These are phyloP conservation scores for Nasturtium officinale DNA, from an alignment of 345 rosid genomes.

Conservation along the genomic window DNA sequence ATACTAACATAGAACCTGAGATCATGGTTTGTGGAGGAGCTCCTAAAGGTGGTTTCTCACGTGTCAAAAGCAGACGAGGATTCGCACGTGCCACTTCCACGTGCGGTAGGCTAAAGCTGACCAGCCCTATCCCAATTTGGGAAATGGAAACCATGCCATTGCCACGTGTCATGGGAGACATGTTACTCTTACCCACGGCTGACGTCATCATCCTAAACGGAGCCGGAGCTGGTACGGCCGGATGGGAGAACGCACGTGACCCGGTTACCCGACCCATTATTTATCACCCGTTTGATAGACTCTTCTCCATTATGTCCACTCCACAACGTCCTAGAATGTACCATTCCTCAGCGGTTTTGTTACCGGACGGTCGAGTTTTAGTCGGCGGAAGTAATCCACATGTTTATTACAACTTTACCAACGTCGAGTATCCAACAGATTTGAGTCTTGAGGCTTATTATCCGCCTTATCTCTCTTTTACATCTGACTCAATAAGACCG, in stretches of 20 bases:
- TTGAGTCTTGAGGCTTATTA: slow-evolving; percentile 72
- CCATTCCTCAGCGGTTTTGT: slow-evolving; percentile 70
- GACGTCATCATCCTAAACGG: slow-evolving; percentile 76
- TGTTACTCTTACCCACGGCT: slow-evolving; percentile 74
- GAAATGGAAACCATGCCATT: slow-evolving; percentile 74
- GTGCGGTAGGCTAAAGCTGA: slow-evolving; percentile 68
- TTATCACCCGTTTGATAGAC: slow-evolving; percentile 47
- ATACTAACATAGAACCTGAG: slow-evolving; percentile 46
- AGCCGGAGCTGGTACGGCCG: slow-evolving; percentile 65
- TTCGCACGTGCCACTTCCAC: slow-evolving; percentile 55
- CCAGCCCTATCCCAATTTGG: slow-evolving; percentile 56
- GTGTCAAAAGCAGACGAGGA: slow-evolving; percentile 28
- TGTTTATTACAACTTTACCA: slow-evolving; percentile 57
- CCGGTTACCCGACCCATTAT: slow-evolving; percentile 63
- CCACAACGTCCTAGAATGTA: slow-evolving; percentile 66
- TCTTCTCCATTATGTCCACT: slow-evolving; percentile 57
- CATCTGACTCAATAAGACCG: slow-evolving; percentile 48
- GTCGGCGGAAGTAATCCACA: slow-evolving; percentile 90
- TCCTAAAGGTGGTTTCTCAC: slow-evolving; percentile 47
- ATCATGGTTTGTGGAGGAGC: slow-evolving; percentile 88
- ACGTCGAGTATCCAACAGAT: slow-evolving; percentile 72
- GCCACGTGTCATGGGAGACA: slow-evolving; percentile 85
- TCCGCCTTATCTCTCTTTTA: slow-evolving; percentile 62
- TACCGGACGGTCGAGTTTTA: slow-evolving; percentile 69
- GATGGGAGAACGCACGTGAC: slow-evolving; percentile 59